phyloP scores from a whole-genome alignment of 2,329 filamentous ascomycete genomes.

The Botrytis galanthina region DNA sequence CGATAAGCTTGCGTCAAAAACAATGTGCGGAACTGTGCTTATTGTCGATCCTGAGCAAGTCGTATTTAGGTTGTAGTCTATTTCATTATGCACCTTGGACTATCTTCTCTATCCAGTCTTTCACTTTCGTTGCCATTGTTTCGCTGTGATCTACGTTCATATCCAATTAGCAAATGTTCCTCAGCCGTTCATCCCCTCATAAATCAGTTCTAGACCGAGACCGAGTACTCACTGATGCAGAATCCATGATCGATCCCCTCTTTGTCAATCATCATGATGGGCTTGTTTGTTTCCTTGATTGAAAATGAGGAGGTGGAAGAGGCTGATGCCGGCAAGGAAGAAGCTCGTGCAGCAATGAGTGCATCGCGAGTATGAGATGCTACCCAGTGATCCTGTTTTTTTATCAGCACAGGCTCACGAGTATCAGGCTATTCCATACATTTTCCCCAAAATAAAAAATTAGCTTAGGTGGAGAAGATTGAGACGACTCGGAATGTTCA shows the following conservation, averaged over 20 bases:
- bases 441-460: slow-evolving; percentile 58
- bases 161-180: background rate
- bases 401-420: background rate
- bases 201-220: too few species aligned
- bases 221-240: slow-evolving; percentile 49
- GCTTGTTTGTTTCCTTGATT: background rate
- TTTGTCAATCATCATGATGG: slow-evolving; percentile 47
- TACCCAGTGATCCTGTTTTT: slow-evolving; percentile 58
- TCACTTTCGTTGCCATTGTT: slow-evolving; percentile 49
- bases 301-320: slow-evolving; percentile 36
- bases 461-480: slow-evolving; percentile 46
- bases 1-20: too few species aligned
- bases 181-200: background rate
- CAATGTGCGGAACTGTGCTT: too few species aligned
- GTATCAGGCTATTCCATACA: slow-evolving; percentile 23
- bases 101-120: slow-evolving; percentile 38
- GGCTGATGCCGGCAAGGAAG: slow-evolving; percentile 34
- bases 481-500: slow-evolving; percentile 35
- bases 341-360: slow-evolving; percentile 49
- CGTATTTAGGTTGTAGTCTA: background rate
- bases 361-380: slow-evolving; percentile 54
- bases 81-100: slow-evolving; percentile 10
- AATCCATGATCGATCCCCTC: slow-evolving; percentile 59
- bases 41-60: too few species aligned
- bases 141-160: slow-evolving; percentile 46